Evolutionary conservation across 305 asterid genomes (phyloP).

Genomic region (Solanum hybrid): DNA sequence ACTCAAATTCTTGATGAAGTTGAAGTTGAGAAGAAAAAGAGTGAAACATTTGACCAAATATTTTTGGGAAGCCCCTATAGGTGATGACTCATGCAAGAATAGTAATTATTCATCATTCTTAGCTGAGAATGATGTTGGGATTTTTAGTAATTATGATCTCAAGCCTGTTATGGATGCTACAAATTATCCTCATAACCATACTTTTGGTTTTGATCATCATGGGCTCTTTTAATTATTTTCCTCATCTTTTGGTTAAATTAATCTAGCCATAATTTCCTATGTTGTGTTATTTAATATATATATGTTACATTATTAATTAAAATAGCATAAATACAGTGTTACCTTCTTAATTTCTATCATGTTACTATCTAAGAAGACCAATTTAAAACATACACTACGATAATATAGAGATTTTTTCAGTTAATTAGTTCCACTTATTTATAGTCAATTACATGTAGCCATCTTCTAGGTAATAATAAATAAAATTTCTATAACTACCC

Average conservation of each 20-base stretch:
- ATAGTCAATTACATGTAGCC: background rate
- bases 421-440: background rate
- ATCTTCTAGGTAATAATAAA: background rate
- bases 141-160: background rate
- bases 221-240: background rate
- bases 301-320: background rate
- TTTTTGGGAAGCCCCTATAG: conserved; percentile 56
- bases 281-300: background rate
- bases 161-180: background rate
- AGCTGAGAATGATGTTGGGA: background rate
- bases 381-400: background rate
- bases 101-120: too few relatives aligned
- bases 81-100: conserved; percentile 11
- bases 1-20: conserved; percentile 17
- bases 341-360: background rate
- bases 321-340: background rate
- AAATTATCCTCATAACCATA: background rate
- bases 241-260: background rate
- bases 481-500: background rate
- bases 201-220: too few relatives aligned
- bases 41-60: conserved; percentile 30
- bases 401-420: background rate
- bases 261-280: background rate
- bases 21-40: conserved; percentile 38
- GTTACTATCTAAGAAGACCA: background rate